Conservation (phyloP, 2,329 filamentous ascomycete genomes). For the Zymoseptoria pseudotritici region DNA sequence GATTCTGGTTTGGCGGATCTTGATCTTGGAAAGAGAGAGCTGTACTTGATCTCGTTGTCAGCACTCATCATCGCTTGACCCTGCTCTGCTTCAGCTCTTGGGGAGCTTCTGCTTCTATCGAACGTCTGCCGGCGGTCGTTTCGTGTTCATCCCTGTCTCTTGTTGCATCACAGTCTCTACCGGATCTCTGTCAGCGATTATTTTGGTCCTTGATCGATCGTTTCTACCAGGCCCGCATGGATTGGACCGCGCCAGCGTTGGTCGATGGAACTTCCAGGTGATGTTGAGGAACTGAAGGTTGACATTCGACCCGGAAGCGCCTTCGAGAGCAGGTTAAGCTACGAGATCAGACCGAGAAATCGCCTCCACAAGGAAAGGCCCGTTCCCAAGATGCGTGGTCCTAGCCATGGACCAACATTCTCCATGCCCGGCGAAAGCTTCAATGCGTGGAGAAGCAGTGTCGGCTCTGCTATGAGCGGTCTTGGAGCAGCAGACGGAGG, state of each 20-base stretch:
- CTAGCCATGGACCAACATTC: conserved; percentile 15
- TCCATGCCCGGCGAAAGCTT: conserved; percentile 4
- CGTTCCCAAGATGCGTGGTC: conserved; percentile 13
- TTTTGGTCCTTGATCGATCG: background rate
- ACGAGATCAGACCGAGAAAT: conserved; percentile 10
- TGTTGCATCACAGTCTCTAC: conserved; percentile 1
- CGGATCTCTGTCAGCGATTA: background rate
- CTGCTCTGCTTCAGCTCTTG: background rate
- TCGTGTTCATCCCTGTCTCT: background rate
- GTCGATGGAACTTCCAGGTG: conserved; percentile 21
- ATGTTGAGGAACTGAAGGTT: conserved; percentile 12
- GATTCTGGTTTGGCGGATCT: background rate
- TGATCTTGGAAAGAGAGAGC: background rate
- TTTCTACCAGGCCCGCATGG: conserved; percentile 19
- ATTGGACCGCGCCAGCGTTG: conserved; percentile 6
- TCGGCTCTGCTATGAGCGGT: conserved; percentile 1
- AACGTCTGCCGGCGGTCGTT: conserved; percentile 1
- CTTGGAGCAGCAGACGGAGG: conserved; percentile 15
- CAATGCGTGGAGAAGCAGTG: conserved; percentile 4
- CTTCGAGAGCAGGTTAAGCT: conserved; percentile 11
- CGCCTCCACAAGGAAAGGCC: conserved; percentile 21
- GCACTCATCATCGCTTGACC: background rate
- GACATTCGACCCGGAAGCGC: conserved; percentile 2
- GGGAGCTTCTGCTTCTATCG: background rate
- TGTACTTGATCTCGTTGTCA: background rate